Evolutionary conservation across 495 filamentous ascomycete genomes (phyloP), one percentile per base, ranked within the genome.

Genomic region (Massariosphaeria phaeospora): DNA sequence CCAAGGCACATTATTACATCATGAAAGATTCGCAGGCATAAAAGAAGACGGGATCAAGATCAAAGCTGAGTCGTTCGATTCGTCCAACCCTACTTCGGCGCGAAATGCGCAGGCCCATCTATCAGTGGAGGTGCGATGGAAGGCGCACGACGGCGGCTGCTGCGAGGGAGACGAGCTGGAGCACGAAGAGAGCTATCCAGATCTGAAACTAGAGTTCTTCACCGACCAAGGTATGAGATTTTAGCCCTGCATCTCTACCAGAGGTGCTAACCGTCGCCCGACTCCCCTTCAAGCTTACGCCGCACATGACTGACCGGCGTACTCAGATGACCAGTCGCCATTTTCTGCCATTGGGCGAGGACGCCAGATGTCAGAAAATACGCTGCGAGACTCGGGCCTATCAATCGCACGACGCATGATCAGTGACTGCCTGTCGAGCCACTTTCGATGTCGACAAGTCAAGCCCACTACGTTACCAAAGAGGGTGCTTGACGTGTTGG

Each of bases 301-400:
- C 55, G n/a, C n/a, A n/a, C n/a, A n/a, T n/a, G n/a, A n/a, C n/a
- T n/a, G n/a, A n/a, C n/a, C n/a, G 30, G 49, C 50, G n/a, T 44
- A 10, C n/a, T 12, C 42, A 62, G 59, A 62, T 49, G 52, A 52
- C 35, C 59, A 57, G 33, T 52, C 53, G 26, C 52, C 59, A n/a
- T 62, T 57, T 43, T 57, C 59, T 24, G 59, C 53, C 12, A 62
- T 62, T 31, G 59, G 59, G n/a, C 53, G 52, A 23, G 59, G 59
- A 42, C 29, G 41, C 6, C 59, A 33, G 26, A 62, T 62, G 30
- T 57, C 59, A 26, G 41, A 57, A 23, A 57, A 57, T 21, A 33
- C 42, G 5, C 38, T 62, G n/a, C 52, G 47, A 27, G 59, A 62
- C 34, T 23, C 27, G 2, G 59, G 59, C 0, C 47, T 62, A n/a